Base-by-base conservation (phyloP, 306 rosid species). In the Erythrophleum fordii region DNA sequence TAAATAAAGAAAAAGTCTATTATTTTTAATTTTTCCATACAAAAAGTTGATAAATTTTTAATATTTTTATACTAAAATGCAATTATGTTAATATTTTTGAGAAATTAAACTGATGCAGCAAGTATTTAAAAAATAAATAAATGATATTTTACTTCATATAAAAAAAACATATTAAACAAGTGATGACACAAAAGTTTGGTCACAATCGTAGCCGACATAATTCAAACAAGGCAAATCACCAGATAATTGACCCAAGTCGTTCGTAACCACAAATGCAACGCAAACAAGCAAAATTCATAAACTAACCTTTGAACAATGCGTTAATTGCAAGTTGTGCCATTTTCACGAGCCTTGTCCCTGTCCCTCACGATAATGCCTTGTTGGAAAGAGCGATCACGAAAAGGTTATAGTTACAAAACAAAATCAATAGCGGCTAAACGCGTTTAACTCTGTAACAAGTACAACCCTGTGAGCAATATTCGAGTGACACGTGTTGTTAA, bases 281-380 rank as follows among this genome's bases (percentile, higher is more conserved):
- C 75, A 75, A 72, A 83, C 76, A 79, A 46, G 55, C 76, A 42
- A 79, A 76, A 6, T 76, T 23, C 66, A 73, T 48, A 81, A 79
- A 83, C 51, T 61, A 45, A 53, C 83, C 82, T 74, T 22, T 2
- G 25, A 0, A 3, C 2, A 14, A 39, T n/a, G 13, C 14, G 31
- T 61, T 45, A 86, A 81, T 83, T 80, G 79, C 94, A 29, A 59
- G 46, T 20, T 20, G 35, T 87, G 87, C 90, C 91, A 88, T 60
- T 73, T 64, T 91, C 98, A 94, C 97, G 98, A 92, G 97, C 86
- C 79, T 92, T 87, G 92, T 80, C 95, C 77, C 87, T 81, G 90
- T 91, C 90, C 84, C 69, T 85, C 90, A 69, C 58, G 83, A 85
- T 86, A 80, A 82, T 85, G 74, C 86, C 53, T 81, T 70, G 20